Evolutionary conservation across 2,329 filamentous ascomycete genomes (phyloP).

Genomic region (Neofusicoccum kwambonambiense): DNA sequence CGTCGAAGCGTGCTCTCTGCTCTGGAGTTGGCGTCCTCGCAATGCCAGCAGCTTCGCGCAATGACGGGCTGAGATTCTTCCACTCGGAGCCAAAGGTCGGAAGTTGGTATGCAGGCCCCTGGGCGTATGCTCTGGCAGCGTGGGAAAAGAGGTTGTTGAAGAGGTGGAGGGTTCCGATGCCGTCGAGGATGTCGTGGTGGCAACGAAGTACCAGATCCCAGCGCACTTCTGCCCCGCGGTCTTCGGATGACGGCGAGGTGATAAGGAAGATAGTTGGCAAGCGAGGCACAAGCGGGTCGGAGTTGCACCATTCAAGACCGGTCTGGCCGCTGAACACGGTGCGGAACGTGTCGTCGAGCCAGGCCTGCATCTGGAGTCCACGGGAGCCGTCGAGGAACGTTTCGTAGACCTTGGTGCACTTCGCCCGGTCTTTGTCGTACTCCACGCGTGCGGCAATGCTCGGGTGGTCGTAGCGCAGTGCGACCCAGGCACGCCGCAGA

Average conservation of each 20-base stretch:
- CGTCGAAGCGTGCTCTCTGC: not conserved
- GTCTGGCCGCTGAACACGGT: slow-evolving; percentile 24
- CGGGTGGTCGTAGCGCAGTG: slow-evolving; percentile 35
- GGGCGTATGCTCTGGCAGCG: slow-evolving; percentile 24
- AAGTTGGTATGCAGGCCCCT: slow-evolving; percentile 12
- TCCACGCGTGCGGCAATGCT: slow-evolving; percentile 33
- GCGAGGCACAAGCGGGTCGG: slow-evolving; percentile 34
- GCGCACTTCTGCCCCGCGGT: slow-evolving; percentile 17
- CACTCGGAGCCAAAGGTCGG: slow-evolving; percentile 29
- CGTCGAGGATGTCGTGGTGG: slow-evolving; percentile 44
- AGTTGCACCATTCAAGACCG: slow-evolving; percentile 36
- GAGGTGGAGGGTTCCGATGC: slow-evolving; percentile 39
- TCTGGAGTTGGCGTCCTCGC: not conserved
- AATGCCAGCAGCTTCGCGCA: slow-evolving; percentile 20
- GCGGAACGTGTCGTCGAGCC: slow-evolving; percentile 35
- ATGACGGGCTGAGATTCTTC: slow-evolving; percentile 25
- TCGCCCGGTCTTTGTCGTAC: slow-evolving; percentile 20
- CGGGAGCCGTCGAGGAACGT: not conserved
- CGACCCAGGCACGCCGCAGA: slow-evolving; percentile 36
- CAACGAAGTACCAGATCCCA: slow-evolving; percentile 39
- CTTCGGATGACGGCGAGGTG: slow-evolving; percentile 17
- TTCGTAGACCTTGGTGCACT: slow-evolving; percentile 32
- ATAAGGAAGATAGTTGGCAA: slow-evolving; percentile 37
- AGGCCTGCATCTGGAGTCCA: slow-evolving; percentile 21
- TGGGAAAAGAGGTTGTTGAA: slow-evolving; percentile 32